Percentiles rank a stretch among this genome's conserved stretches.
These are phyloP conservation scores for Rosa persica DNA, from an alignment of 306 rosid genomes.

Conservation along the genomic window DNA sequence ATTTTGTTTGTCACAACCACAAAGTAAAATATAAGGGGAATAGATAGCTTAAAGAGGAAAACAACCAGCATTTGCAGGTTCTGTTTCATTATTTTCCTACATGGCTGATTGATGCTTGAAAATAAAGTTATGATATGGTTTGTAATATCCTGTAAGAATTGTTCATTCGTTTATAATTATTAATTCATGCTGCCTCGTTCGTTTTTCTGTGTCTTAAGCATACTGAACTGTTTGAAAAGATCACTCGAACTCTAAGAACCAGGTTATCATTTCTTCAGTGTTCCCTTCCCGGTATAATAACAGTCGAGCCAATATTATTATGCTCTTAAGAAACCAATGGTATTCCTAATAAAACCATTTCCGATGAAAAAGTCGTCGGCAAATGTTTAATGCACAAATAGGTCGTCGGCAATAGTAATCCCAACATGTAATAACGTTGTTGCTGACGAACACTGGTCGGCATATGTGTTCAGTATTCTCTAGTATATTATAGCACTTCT, in stretches of 20 bases:
- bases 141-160: constrained; percentile 40
- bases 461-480: too few relatives aligned
- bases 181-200: background rate
- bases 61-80: constrained; percentile 33
- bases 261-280: too few relatives aligned
- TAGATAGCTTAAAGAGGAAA: constrained; percentile 26
- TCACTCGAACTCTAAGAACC: background rate
- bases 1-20: constrained; percentile 15
- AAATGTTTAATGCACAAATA: too few relatives aligned
- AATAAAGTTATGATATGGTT: constrained; percentile 7
- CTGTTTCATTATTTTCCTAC: constrained; percentile 28
- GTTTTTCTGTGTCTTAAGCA: background rate
- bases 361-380: too few relatives aligned
- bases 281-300: too few relatives aligned
- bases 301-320: too few relatives aligned
- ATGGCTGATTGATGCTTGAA: constrained; percentile 31
- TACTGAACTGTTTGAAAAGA: background rate
- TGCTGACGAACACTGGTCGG: too few relatives aligned
- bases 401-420: too few relatives aligned
- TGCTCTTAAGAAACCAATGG: too few relatives aligned
- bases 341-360: background rate
- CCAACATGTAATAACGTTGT: too few relatives aligned
- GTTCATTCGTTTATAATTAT: constrained; percentile 20
- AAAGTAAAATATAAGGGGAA: constrained; percentile 13
- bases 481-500: too few relatives aligned